phyloP scores from a whole-genome alignment of 371 early-diverging fungal species.

The Mortierella sp. region DNA sequence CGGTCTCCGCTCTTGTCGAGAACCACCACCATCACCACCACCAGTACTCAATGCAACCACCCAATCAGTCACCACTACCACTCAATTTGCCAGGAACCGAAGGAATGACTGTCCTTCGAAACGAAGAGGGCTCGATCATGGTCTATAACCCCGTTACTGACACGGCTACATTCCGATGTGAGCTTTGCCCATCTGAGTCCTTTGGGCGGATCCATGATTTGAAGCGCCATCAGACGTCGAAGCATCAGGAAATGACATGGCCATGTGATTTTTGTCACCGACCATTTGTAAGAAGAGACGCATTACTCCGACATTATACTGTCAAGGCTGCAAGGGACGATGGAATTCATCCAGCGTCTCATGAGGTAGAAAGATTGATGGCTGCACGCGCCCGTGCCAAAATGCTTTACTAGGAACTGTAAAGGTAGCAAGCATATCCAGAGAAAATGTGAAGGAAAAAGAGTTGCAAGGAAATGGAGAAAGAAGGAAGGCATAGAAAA shows the following conservation, averaged over 20 bases:
- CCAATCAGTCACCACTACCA: background rate
- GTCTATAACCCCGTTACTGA: conserved; percentile 41
- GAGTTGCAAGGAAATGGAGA: too few species aligned
- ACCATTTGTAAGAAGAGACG: conserved; percentile 48
- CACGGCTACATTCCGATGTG: conserved; percentile 41
- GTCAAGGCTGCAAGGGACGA: conserved; percentile 51
- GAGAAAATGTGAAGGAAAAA: too few species aligned
- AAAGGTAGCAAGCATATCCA: too few species aligned
- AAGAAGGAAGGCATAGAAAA: too few species aligned
- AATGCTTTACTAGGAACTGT: conserved; percentile 23
- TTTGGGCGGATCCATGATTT: conserved; percentile 52
- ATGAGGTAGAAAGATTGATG: conserved; percentile 42
- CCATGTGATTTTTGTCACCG: conserved; percentile 52
- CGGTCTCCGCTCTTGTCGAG: background rate
- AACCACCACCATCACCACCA: background rate
- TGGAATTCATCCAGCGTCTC: conserved; percentile 43
- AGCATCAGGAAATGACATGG: conserved; percentile 54
- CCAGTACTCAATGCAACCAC: background rate
- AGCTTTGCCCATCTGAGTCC: conserved; percentile 41
- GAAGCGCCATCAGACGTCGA: conserved; percentile 48
- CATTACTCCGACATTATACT: conserved; percentile 46
- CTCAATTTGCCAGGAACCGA: conserved; percentile 24
- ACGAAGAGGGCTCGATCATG: conserved; percentile 34
- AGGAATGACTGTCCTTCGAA: conserved; percentile 25
- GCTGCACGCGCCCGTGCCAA: conserved; percentile 47